These are phyloP conservation scores for Moesziomyces aphidis DNA, from an alignment of 1,284 basidiomycete genomes.

Conservation along the genomic window DNA sequence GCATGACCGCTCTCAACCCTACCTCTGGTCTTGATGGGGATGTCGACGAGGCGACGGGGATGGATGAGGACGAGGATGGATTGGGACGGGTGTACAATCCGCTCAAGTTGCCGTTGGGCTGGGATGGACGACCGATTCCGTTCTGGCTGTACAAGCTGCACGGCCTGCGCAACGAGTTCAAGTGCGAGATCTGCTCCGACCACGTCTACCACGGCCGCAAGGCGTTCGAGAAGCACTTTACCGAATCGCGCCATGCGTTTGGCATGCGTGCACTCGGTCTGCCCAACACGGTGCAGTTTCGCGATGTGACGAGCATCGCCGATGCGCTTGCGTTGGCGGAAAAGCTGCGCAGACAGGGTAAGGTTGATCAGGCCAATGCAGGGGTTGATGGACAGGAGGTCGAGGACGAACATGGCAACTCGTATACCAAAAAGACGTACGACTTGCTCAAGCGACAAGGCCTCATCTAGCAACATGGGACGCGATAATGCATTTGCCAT, in stretches of 20 bases:
- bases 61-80: constrained; percentile 48
- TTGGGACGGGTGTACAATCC: constrained; percentile 97
- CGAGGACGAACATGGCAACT: constrained; percentile 66
- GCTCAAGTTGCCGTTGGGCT: constrained; percentile 93
- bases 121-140: constrained; percentile 98
- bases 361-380: constrained; percentile 39
- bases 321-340: constrained; percentile 81
- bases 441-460: constrained; percentile 67
- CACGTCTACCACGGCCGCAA: constrained; percentile 81
- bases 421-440: constrained; percentile 66
- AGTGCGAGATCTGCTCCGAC: constrained; percentile 93
- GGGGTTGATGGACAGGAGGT: constrained; percentile 63
- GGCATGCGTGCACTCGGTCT: constrained; percentile 97
- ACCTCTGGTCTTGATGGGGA: constrained; percentile 30
- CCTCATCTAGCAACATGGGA: constrained; percentile 44
- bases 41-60: constrained; percentile 12
- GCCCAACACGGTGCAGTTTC: constrained; percentile 98
- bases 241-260: constrained; percentile 96
- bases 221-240: constrained; percentile 92
- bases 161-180: constrained; percentile 95
- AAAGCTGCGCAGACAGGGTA: constrained; percentile 59
- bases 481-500: too few relatives aligned
- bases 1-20: constrained; percentile 29
- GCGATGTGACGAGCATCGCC: constrained; percentile 96
- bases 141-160: constrained; percentile 99